phyloP scores from a whole-genome alignment of 805 yeast species.

The Wickerhamomyces canadensis region DNA sequence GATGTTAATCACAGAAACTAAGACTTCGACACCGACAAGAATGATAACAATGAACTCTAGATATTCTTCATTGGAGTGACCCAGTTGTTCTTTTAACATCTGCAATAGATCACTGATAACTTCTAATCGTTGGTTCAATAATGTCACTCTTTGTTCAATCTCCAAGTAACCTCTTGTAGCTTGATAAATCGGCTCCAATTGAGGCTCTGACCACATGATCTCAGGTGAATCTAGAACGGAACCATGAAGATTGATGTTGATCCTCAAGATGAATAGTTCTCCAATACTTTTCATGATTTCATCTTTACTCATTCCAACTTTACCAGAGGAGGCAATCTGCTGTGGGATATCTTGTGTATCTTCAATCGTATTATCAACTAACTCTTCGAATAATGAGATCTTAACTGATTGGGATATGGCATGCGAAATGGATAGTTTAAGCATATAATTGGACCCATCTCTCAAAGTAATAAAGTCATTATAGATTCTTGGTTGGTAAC shows the following conservation, averaged over 20 bases:
- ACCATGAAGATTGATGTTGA: slow-evolving; percentile 78
- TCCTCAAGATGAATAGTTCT: slow-evolving; percentile 82
- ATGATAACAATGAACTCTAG: slow-evolving; percentile 87
- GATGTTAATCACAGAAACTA: slow-evolving; percentile 82
- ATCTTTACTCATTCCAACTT: slow-evolving; percentile 88
- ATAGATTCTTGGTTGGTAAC: slow-evolving; percentile 92
- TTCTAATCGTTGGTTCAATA: slow-evolving; percentile 86
- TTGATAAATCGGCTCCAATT: slow-evolving; percentile 93
- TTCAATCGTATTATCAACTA: slow-evolving; percentile 94
- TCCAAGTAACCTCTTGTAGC: slow-evolving; percentile 95
- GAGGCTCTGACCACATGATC: slow-evolving; percentile 99
- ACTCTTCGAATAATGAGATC: slow-evolving; percentile 90
- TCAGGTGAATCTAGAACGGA: slow-evolving; percentile 95
- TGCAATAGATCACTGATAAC: slow-evolving; percentile 90
- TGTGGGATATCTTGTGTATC: slow-evolving; percentile 97
- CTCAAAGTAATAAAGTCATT: slow-evolving; percentile 91
- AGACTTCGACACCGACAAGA: slow-evolving; percentile 85
- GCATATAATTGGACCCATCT: slow-evolving; percentile 86
- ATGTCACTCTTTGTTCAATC: slow-evolving; percentile 87
- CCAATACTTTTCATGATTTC: slow-evolving; percentile 98
- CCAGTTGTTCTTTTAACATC: slow-evolving; percentile 95
- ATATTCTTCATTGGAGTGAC: slow-evolving; percentile 91
- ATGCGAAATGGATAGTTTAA: slow-evolving; percentile 88
- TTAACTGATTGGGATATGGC: slow-evolving; percentile 95
- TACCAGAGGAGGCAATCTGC: slow-evolving; percentile 91